Percentiles rank a stretch among this genome's conserved stretches.
Evolutionary conservation across 164 flowering plant genomes (phyloP).

Genomic region (Magnolia changhungtana): DNA sequence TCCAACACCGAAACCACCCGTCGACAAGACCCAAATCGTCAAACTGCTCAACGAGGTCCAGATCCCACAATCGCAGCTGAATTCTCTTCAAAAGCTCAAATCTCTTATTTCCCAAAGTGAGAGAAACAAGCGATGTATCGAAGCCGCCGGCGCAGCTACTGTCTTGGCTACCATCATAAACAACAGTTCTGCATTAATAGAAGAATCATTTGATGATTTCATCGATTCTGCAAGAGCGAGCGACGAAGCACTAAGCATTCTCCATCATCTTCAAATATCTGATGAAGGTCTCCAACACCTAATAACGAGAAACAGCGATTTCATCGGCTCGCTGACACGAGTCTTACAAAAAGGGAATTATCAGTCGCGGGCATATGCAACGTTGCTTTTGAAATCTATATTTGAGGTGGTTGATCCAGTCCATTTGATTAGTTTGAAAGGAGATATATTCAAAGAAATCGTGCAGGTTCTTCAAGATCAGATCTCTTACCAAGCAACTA

Average conservation of each 20-base stretch:
- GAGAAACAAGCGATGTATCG: constrained; percentile 36
- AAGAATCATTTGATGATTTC: constrained; percentile 5
- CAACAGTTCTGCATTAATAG: constrained; percentile 5
- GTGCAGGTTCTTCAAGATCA: constrained; percentile 41
- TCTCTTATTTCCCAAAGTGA: constrained; percentile 36
- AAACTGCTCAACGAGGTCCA: constrained; percentile 39
- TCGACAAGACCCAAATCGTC: constrained; percentile 35
- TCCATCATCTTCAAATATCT: constrained; percentile 37
- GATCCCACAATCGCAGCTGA: constrained; percentile 24
- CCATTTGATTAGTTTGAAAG: constrained; percentile 26
- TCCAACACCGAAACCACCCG: constrained; percentile 63
- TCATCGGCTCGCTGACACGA: constrained; percentile 34
- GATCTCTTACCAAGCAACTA: constrained; percentile 48
- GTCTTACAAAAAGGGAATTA: constrained; percentile 34
- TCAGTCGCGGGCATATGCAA: constrained; percentile 47
- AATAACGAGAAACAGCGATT: constrained; percentile 18
- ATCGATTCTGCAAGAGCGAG: constrained; percentile 15
- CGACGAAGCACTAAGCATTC: constrained; percentile 52
- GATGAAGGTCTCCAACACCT: constrained; percentile 34
- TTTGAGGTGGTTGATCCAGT: constrained; percentile 51
- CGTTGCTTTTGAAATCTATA: constrained; percentile 37
- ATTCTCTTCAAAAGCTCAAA: constrained; percentile 37
- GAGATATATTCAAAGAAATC: constrained; percentile 32
- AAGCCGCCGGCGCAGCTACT: constrained; percentile 45
- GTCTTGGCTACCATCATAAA: constrained; percentile 43